These are phyloP conservation scores for Linum usitatissimum DNA, from an alignment of 345 rosid genomes.

Conservation along the genomic window DNA sequence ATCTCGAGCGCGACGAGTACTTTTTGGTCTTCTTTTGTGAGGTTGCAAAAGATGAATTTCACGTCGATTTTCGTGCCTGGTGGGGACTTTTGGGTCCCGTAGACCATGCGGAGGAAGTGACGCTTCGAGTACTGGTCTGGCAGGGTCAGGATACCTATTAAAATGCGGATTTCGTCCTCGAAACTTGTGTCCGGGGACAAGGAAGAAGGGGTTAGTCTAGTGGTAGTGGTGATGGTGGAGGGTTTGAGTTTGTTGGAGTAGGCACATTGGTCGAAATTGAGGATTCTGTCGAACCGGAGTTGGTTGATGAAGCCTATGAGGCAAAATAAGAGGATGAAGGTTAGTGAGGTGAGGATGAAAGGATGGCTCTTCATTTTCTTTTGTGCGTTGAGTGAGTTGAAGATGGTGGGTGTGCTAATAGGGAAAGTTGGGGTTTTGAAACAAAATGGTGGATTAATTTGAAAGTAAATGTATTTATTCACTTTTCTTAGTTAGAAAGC, in stretches of 20 bases:
- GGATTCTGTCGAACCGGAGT: slow-evolving; percentile 32
- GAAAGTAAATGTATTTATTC: not conserved
- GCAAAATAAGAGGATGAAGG: slow-evolving; percentile 54
- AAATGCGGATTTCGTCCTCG: slow-evolving; percentile 44
- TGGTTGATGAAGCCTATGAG: slow-evolving; percentile 47
- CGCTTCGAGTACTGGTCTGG: slow-evolving; percentile 73
- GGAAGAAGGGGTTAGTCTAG: slow-evolving; percentile 7
- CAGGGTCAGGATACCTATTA: slow-evolving; percentile 65
- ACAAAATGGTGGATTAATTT: not conserved
- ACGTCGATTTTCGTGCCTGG: slow-evolving; percentile 47
- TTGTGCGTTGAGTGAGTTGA: not conserved
- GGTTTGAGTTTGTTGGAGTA: slow-evolving; percentile 7
- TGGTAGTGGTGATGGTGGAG: slow-evolving; percentile 13
- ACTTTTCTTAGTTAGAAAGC: slow-evolving; percentile 12
- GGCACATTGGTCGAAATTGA: slow-evolving; percentile 43
- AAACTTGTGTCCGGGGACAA: not conserved
- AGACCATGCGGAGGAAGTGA: slow-evolving; percentile 55
- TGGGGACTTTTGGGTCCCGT: slow-evolving; percentile 39
- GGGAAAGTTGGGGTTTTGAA: not conserved
- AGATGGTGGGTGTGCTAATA: not conserved
- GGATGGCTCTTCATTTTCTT: not conserved
- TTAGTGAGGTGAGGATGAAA: slow-evolving; percentile 40
- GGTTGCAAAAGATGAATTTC: slow-evolving; percentile 85
- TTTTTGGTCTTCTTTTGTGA: slow-evolving; percentile 78
- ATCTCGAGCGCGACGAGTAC: slow-evolving; percentile 79